phyloP scores from a whole-genome alignment of 225 moss, liverwort and hornwort species.

The Rhytidiadelphus loreus region DNA sequence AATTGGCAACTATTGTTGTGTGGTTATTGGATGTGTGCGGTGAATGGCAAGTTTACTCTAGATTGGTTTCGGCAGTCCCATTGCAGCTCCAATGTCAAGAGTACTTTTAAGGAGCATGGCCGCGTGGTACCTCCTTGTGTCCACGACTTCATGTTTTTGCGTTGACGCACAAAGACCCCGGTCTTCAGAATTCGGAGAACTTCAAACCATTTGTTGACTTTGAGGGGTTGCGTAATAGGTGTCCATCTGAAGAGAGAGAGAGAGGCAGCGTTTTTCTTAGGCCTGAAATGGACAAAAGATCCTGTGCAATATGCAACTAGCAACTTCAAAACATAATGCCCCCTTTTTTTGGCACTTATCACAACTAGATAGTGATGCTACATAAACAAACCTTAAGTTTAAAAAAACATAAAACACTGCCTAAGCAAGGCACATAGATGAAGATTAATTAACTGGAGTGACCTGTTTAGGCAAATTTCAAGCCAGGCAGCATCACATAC shows the following conservation, averaged over 20 bases:
- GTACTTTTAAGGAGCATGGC: not conserved
- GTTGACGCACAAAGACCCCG: not conserved
- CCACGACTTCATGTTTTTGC: too few relatives aligned
- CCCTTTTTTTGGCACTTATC: not conserved
- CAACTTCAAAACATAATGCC: not conserved
- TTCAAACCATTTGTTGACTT: not conserved
- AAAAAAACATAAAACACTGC: not conserved
- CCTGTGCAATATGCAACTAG: too few relatives aligned
- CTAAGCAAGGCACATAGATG: not conserved
- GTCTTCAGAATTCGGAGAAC: not conserved
- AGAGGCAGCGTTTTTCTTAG: too few relatives aligned
- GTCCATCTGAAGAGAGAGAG: too few relatives aligned
- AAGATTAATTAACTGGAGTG: too few relatives aligned
- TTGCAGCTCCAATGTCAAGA: not conserved
- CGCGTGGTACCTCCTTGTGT: not conserved
- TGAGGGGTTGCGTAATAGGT: not conserved
- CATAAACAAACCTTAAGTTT: not conserved
- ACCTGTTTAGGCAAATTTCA: not conserved
- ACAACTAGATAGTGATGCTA: not conserved
- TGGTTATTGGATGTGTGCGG: too few relatives aligned
- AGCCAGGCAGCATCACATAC: too few relatives aligned
- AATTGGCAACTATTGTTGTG: too few relatives aligned
- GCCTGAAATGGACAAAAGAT: too few relatives aligned
- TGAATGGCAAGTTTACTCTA: too few relatives aligned
- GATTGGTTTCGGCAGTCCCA: not conserved